These are phyloP conservation scores for Henckelia pumila DNA, from an alignment of 257 asterid genomes.

Conservation along the genomic window DNA sequence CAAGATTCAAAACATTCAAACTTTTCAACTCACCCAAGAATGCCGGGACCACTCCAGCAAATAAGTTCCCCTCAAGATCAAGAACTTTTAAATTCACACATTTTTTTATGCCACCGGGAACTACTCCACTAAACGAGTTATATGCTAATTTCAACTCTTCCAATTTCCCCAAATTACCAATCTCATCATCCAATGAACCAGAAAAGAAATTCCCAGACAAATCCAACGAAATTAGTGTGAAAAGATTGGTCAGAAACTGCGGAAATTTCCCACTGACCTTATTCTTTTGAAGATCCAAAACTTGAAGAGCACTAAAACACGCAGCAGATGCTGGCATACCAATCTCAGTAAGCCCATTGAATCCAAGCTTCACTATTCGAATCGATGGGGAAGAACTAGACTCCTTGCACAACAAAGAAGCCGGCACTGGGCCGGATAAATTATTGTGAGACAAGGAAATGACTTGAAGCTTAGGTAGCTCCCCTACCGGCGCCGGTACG, in stretches of 20 bases:
- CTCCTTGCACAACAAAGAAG: constrained; percentile 52
- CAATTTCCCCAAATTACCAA: constrained; percentile 45
- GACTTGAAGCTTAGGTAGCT: constrained; percentile 51
- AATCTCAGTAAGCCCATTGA: constrained; percentile 53
- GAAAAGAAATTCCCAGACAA: constrained; percentile 55
- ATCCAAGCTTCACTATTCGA: constrained; percentile 53
- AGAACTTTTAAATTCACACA: constrained; percentile 46
- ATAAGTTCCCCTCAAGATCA: constrained; percentile 58
- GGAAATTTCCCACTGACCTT: constrained; percentile 44
- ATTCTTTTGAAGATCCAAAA: constrained; percentile 52
- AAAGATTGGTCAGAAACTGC: constrained; percentile 30
- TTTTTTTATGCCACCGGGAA: constrained; percentile 44
- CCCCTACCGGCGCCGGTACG: constrained; percentile 50
- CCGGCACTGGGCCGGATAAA: constrained; percentile 57
- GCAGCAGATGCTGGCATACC: constrained; percentile 22
- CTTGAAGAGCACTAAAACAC: constrained; percentile 46
- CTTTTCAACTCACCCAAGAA: constrained; percentile 36
- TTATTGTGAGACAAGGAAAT: constrained; percentile 46
- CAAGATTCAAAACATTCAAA: constrained; percentile 43
- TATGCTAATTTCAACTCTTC: constrained; percentile 56
- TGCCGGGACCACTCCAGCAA: constrained; percentile 46
- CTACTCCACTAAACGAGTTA: constrained; percentile 46
- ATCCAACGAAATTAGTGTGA: constrained; percentile 47
- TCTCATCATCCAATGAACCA: constrained; percentile 42
- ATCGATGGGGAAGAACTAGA: constrained; percentile 51